Percentiles rank a stretch among this genome's conserved stretches.
Conservation (phyloP, 352 stramenopile species). For the Globisporangium takayamanum region DNA sequence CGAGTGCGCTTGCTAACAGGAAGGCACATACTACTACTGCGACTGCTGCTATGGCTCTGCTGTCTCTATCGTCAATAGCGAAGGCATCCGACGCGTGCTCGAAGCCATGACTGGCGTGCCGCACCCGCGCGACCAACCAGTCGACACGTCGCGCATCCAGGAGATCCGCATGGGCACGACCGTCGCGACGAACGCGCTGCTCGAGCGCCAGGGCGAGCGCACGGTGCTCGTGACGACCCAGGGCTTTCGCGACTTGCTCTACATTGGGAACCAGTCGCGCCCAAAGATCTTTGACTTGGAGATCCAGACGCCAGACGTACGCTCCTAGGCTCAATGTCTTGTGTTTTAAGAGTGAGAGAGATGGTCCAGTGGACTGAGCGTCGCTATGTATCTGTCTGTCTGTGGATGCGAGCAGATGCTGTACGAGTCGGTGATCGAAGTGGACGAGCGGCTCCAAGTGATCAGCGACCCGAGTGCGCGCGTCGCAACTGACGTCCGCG, state of each 20-base stretch:
- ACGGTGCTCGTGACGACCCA: slow-evolving; percentile 94
- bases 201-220: slow-evolving; percentile 94
- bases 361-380: too few species aligned
- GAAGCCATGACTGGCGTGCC: slow-evolving; percentile 88
- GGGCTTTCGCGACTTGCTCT: slow-evolving; percentile 95
- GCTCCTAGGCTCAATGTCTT: neutral
- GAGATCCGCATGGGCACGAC: slow-evolving; percentile 97
- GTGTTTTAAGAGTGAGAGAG: neutral
- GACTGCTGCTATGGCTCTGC: neutral
- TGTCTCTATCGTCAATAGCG: slow-evolving; percentile 21
- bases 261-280: slow-evolving; percentile 98
- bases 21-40: neutral
- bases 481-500: slow-evolving; percentile 52
- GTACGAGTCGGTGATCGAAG: slow-evolving; percentile 96
- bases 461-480: slow-evolving; percentile 62
- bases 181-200: slow-evolving; percentile 98
- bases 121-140: slow-evolving; percentile 74
- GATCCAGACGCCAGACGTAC: slow-evolving; percentile 87
- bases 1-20: neutral
- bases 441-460: slow-evolving; percentile 95
- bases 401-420: slow-evolving; percentile 64
- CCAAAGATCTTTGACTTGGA: slow-evolving; percentile 96
- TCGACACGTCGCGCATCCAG: slow-evolving; percentile 90
- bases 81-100: slow-evolving; percentile 93
- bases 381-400: neutral